Evolutionary conservation across 2,329 filamentous ascomycete genomes (phyloP), one percentile per base, ranked within the genome.

Genomic region (Epichloe scottii): DNA sequence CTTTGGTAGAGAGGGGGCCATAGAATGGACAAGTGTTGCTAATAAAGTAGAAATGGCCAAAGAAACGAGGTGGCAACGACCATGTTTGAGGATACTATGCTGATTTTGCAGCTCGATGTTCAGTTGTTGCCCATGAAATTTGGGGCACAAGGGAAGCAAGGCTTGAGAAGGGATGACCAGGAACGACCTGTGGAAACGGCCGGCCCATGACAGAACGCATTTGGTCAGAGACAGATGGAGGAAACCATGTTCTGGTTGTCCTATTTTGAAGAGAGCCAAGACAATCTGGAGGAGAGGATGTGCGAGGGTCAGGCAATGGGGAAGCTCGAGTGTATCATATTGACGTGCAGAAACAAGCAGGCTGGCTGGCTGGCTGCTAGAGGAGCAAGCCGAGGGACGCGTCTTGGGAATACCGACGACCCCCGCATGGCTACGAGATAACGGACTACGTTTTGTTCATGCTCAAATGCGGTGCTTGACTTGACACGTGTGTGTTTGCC

Each of bases 311-410:
- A 3, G 40, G 21, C 15, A 15, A 26, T 30, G 7, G 11, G 46
- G 35, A 47, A 19, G 46, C 46, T 50, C 33, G 46, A 35, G 37
- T 55, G 51, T 55, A 50, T 45, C 49, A 53, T 53, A 51, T 40
- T 33, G 37, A 48, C 17, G 45, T 34, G 43, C 30, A 37, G 38
- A 45, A 45, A 12, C 10, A 19, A 30, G 14, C 30, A 38, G 30
- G 26, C 42, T 11, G 26, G 26, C 26, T 30, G 26, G 26, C 8
- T 35, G 26, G 44, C 30, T 19, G 30, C 30, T 37, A 15, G 48
- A 38, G n/a, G 21, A 35, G 48, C 17, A 23, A 19, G 14, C 34
- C 21, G 30, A 39, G 37, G 33, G 10, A 46, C 35, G 15, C 33
- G 33, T 15, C 3, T 19, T 23, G 41, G 48, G 48, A 50, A 50